Evolutionary conservation across 208 protist species (phyloP).

Genomic region (Trypanosoma platydactyli): DNA sequence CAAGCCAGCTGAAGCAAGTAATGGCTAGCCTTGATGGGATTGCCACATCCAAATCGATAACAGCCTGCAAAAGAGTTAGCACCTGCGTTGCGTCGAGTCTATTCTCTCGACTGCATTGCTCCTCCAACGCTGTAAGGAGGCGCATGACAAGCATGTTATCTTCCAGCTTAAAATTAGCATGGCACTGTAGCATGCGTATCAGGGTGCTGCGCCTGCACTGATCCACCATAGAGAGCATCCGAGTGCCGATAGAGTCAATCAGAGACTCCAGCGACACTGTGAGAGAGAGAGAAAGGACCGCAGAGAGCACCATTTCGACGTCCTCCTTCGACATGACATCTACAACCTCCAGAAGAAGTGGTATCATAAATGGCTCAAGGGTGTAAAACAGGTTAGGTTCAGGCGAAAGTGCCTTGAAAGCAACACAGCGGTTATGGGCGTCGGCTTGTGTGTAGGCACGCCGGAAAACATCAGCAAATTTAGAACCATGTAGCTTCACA

Average conservation of each 20-base stretch:
- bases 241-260: constrained; percentile 77
- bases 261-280: constrained; percentile 47
- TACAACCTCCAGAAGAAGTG: constrained; percentile 40
- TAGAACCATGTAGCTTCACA: constrained; percentile 4
- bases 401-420: constrained; percentile 63
- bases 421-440: constrained; percentile 79
- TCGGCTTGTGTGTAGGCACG: constrained; percentile 49
- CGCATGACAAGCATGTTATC: constrained; percentile 50
- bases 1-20: constrained; percentile 60
- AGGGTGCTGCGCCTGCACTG: constrained; percentile 77
- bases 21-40: constrained; percentile 51
- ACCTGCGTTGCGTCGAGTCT: constrained; percentile 63
- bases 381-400: constrained; percentile 38
- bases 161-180: constrained; percentile 49
- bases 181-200: constrained; percentile 81
- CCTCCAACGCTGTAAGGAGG: constrained; percentile 43
- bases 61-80: constrained; percentile 60
- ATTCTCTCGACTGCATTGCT: constrained; percentile 57
- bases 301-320: constrained; percentile 70
- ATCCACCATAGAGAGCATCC: constrained; percentile 48
- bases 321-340: constrained; percentile 70
- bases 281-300: constrained; percentile 40
- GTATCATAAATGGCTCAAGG: constrained; percentile 55
- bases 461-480: constrained; percentile 34
- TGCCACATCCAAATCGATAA: constrained; percentile 43